These are phyloP conservation scores for Salix caprea DNA, from an alignment of 345 rosid species.

Conservation along the genomic window DNA sequence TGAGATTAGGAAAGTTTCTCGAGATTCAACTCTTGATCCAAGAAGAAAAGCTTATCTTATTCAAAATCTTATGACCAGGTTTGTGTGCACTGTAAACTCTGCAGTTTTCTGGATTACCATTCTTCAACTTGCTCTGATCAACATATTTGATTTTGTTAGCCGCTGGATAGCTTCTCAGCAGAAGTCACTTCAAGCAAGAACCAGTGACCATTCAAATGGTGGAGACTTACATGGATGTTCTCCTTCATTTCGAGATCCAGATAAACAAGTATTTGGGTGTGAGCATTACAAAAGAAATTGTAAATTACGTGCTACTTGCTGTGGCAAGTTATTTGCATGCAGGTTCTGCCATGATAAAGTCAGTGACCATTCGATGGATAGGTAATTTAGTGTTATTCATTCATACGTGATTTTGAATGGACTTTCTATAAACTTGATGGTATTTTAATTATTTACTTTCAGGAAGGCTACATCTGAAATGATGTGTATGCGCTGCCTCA, in stretches of 20 bases:
- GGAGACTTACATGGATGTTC: conserved; percentile 51
- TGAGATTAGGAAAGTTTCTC: conserved; percentile 64
- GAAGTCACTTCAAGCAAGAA: conserved; percentile 41
- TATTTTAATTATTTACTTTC: conserved; percentile 18
- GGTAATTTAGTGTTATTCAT: conserved; percentile 34
- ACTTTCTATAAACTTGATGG: conserved; percentile 11
- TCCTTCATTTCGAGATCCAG: conserved; percentile 65
- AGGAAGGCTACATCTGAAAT: conserved; percentile 73
- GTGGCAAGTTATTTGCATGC: conserved; percentile 65
- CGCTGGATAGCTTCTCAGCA: conserved; percentile 78
- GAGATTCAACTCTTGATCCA: conserved; percentile 74
- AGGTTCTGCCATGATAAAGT: conserved; percentile 81
- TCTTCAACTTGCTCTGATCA: conserved; percentile 11
- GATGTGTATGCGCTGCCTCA: conserved; percentile 82
- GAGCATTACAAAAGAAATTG: conserved; percentile 81
- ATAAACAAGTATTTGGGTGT: conserved; percentile 58
- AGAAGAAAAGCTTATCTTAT: conserved; percentile 66
- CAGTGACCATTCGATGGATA: conserved; percentile 74
- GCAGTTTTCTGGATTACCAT: background rate
- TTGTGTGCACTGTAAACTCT: conserved; percentile 3
- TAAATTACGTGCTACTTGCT: conserved; percentile 72
- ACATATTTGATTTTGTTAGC: conserved; percentile 31
- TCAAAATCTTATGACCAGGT: conserved; percentile 82
- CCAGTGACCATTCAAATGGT: conserved; percentile 38
- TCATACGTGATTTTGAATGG: conserved; percentile 6